phyloP scores from a whole-genome alignment of 176 grass and related monocot genomes.

The Cenchrus americanus region DNA sequence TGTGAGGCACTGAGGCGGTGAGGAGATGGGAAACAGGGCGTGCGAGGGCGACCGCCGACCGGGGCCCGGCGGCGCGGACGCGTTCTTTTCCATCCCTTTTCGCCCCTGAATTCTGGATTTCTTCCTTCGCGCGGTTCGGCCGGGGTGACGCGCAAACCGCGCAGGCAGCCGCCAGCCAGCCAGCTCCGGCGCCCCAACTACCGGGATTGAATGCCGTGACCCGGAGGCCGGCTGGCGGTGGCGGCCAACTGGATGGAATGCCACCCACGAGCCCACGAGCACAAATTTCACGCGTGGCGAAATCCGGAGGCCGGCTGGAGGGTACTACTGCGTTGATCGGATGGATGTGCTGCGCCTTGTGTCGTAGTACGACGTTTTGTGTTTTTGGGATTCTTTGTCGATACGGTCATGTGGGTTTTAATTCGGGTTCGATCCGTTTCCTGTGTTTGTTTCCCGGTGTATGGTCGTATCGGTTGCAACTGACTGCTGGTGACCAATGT shows the following conservation, averaged over 20 bases:
- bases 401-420: slow-evolving; percentile 15
- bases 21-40: not conserved
- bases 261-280: not conserved
- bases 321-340: not conserved
- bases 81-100: not conserved
- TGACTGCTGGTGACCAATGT: not conserved
- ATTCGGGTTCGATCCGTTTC: no score
- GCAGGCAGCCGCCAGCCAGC: not conserved
- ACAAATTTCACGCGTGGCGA: not conserved
- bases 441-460: no score
- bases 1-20: no score
- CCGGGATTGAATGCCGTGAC: not conserved
- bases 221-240: not conserved
- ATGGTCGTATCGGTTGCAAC: not conserved
- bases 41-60: slow-evolving; percentile 20
- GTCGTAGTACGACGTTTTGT: not conserved
- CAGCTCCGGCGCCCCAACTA: not conserved
- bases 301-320: not conserved
- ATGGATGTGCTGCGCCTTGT: not conserved
- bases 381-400: not conserved
- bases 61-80: not conserved
- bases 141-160: not conserved
- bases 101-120: not conserved
- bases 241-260: not conserved
- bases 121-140: not conserved